Evolutionary conservation across 495 filamentous ascomycete species (phyloP).

Genomic region (Talaromyces stipitatus): DNA sequence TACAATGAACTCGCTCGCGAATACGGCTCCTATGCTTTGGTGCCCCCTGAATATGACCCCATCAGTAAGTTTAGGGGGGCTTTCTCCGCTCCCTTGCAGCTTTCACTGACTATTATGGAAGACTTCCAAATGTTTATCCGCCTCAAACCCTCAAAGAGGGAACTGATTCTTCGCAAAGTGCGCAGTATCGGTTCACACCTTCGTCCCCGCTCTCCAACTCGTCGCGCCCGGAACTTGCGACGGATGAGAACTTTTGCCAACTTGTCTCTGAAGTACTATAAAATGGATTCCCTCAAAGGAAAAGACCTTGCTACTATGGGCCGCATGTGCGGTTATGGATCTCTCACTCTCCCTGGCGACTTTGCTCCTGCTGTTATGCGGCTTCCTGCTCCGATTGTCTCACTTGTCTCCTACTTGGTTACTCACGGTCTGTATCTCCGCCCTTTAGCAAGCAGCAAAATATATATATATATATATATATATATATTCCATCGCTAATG

Average conservation of each 20-base stretch:
- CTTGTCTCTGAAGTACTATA: conserved; percentile 22
- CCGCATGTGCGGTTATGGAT: conserved; percentile 65
- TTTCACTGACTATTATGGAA: background rate
- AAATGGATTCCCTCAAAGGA: conserved; percentile 51
- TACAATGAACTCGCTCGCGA: background rate
- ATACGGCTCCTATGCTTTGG: background rate
- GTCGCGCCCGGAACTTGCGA: conserved; percentile 39
- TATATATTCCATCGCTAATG: conserved; percentile 28
- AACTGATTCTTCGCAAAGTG: conserved; percentile 20
- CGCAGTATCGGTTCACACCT: conserved; percentile 20
- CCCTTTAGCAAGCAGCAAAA: no score
- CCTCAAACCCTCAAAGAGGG: conserved; percentile 5
- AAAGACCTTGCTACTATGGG: conserved; percentile 57
- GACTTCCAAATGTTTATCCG: conserved; percentile 1
- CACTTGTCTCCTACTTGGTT: conserved; percentile 57
- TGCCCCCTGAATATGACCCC: conserved; percentile 1
- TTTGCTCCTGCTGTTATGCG: conserved; percentile 56
- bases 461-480: no score
- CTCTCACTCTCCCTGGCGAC: conserved; percentile 56
- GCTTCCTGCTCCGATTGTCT: conserved; percentile 69
- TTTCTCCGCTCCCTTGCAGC: background rate
- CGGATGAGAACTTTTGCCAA: conserved; percentile 30
- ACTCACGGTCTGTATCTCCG: conserved; percentile 51
- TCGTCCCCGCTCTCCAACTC: conserved; percentile 16
- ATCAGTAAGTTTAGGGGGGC: conserved; percentile 6